Percentiles rank a stretch among this genome's conserved stretches.
These are phyloP conservation scores for Populus ilicifolia DNA, from an alignment of 345 rosid species.

Conservation along the genomic window DNA sequence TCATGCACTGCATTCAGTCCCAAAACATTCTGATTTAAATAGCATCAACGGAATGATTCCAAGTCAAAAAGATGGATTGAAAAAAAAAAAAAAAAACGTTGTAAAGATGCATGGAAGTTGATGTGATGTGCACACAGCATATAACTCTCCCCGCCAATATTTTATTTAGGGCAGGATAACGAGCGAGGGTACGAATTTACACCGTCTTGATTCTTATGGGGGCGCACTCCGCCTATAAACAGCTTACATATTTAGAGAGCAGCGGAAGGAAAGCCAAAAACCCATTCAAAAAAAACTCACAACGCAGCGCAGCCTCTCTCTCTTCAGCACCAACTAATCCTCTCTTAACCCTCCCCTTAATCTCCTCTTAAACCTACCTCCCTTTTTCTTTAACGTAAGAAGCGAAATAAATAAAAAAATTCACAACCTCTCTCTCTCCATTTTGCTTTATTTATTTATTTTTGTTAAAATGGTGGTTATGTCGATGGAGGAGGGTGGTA, in stretches of 20 bases:
- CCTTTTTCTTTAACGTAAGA: not conserved
- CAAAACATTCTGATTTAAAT: no score
- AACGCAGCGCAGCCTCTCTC: not conserved
- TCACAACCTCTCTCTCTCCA: not conserved
- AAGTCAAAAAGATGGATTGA: no score
- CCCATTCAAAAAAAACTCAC: not conserved
- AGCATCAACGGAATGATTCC: no score
- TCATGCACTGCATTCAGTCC: no score
- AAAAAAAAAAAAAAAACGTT: no score
- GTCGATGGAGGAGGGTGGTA: slow-evolving; percentile 47
- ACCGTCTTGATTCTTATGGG: slow-evolving; percentile 7
- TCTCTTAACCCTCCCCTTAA: not conserved
- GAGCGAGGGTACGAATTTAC: not conserved
- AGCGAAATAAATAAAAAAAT: not conserved
- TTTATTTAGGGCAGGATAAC: not conserved
- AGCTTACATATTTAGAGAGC: not conserved
- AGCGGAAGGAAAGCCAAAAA: not conserved
- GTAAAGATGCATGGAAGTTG: no score
- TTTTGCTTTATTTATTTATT: not conserved
- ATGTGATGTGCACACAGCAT: not conserved
- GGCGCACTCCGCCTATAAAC: slow-evolving; percentile 31
- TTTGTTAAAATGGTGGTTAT: slow-evolving; percentile 14
- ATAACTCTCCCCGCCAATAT: not conserved
- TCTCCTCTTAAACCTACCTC: not conserved
- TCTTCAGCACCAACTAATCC: not conserved